A percentile compares a stretch with the other conserved stretches of the same genome.
These are phyloP conservation scores for Tricholoma matsutake DNA, from an alignment of 768 basidiomycete species.

Conservation along the genomic window DNA sequence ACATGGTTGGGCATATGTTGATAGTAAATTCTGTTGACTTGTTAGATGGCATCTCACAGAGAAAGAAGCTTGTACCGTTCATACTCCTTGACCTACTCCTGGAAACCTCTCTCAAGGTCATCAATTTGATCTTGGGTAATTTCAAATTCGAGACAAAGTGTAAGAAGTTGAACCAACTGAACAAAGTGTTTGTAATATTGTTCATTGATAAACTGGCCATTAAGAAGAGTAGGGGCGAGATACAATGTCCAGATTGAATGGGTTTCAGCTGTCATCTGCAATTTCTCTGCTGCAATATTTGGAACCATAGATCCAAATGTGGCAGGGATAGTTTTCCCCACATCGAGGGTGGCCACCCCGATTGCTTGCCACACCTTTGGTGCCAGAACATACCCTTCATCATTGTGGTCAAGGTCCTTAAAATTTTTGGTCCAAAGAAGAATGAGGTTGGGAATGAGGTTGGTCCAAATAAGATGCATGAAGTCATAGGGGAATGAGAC, in stretches of 20 bases:
- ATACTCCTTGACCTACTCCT: conserved; percentile 34
- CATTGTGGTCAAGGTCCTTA: no score
- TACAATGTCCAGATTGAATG: neutral
- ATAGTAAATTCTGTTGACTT: conserved; percentile 27
- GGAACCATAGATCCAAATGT: neutral
- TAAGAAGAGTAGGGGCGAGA: neutral
- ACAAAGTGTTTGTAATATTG: conserved; percentile 30
- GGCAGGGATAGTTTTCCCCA: no score
- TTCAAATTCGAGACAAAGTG: conserved; percentile 26
- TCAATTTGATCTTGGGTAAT: conserved; percentile 15
- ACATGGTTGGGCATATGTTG: no score
- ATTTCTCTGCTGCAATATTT: neutral
- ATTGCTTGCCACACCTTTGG: no score
- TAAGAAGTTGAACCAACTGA: neutral
- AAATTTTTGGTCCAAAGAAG: no score
- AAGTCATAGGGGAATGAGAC: no score
- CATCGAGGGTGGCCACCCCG: no score
- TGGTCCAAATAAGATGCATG: no score
- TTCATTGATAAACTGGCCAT: neutral
- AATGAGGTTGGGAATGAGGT: no score
- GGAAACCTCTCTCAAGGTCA: conserved; percentile 24
- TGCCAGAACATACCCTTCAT: no score
- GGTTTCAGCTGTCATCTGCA: neutral
- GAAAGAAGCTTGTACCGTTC: conserved; percentile 32
- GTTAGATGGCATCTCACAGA: neutral